Base-by-base conservation (phyloP, 441 rosid species). In the Croton laevigatus region DNA sequence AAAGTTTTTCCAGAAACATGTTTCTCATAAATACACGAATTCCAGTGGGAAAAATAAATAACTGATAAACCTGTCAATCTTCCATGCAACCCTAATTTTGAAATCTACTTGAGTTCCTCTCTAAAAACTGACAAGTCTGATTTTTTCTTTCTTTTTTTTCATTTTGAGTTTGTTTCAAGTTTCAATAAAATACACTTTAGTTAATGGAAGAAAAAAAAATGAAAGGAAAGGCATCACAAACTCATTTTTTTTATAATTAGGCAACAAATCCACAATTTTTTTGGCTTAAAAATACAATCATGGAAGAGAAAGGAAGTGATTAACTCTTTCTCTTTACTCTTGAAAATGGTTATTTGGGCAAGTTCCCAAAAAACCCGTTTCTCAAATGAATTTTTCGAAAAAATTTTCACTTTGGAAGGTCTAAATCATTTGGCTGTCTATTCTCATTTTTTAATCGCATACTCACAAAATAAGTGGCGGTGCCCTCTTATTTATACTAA, bases 341-440 rank as follows among this genome's bases (percentile, higher is more conserved):
- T 49, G 6, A 68, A 71, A n/a, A 20, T 37, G 69, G 72, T 62
- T 27, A 66, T 68, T 72, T 58, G 68, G 79, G 68, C 71, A 66
- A 77, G 17, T 66, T 59, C 71, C 66, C 58, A 70, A 74, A 27
- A 72, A 38, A 62, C 71, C 59, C 66, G 57, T 19, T 13, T 63
- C 49, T 60, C 68, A 12, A 14, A 57, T 65, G 46, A 20, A 3
- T 20, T 38, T 48, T 27, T n/a, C n/a, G n/a, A n/a, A 45, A 45
- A n/a, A 57, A 37, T 34, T 20, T 59, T 78, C 52, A 38, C 84
- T 79, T 77, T 78, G 66, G 82, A 82, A 81, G 85, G 82, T 82
- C 80, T 72, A 70, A 72, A 78, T 79, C 82, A 81, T 79, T 74
- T 68, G 80, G 74, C 12, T 79, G 80, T 79, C 82, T 65, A 69